These are phyloP conservation scores for Paralagenidium karlingii DNA, from an alignment of 352 stramenopile species.

Conservation along the genomic window DNA sequence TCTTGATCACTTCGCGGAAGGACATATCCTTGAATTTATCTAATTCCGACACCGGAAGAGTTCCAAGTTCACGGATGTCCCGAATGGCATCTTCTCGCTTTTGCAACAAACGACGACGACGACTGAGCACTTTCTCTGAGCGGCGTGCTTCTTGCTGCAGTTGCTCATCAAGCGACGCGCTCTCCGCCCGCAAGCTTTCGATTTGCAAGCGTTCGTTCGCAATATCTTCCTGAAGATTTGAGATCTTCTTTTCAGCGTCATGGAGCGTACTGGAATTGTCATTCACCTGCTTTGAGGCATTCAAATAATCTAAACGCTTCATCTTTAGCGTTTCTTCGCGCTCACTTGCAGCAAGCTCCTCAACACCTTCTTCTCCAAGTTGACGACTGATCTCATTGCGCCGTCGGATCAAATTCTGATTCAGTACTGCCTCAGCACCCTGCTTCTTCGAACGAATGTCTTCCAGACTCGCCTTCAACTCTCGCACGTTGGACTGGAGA, in stretches of 20 bases:
- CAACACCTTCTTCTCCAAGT: slow-evolving; percentile 42
- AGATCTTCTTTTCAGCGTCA: slow-evolving; percentile 44
- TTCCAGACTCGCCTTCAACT: slow-evolving; percentile 69
- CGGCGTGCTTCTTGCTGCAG: slow-evolving; percentile 68
- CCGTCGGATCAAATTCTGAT: slow-evolving; percentile 87
- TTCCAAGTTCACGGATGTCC: slow-evolving; percentile 96
- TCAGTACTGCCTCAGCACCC: slow-evolving; percentile 81
- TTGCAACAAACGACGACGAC: slow-evolving; percentile 59
- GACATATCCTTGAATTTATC: slow-evolving; percentile 83
- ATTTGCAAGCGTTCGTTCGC: slow-evolving; percentile 22
- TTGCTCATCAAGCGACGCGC: slow-evolving; percentile 60
- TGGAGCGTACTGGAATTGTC: slow-evolving; percentile 50
- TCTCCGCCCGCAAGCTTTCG: slow-evolving; percentile 41
- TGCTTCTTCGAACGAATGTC: slow-evolving; percentile 83
- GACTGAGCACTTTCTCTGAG: slow-evolving; percentile 78
- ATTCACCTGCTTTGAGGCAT: slow-evolving; percentile 57
- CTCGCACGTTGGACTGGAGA: slow-evolving; percentile 81
- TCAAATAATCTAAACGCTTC: slow-evolving; percentile 83
- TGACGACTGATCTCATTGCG: slow-evolving; percentile 48
- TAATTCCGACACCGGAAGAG: slow-evolving; percentile 89
- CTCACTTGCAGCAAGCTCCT: slow-evolving; percentile 40
- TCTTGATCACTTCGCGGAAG: slow-evolving; percentile 88
- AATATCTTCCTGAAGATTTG: slow-evolving; percentile 33
- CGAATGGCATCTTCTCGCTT: slow-evolving; percentile 91
- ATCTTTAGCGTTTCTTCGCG: slow-evolving; percentile 67